Base-by-base conservation (phyloP, 2,329 filamentous ascomycete species). In the Cercospora canescens region DNA sequence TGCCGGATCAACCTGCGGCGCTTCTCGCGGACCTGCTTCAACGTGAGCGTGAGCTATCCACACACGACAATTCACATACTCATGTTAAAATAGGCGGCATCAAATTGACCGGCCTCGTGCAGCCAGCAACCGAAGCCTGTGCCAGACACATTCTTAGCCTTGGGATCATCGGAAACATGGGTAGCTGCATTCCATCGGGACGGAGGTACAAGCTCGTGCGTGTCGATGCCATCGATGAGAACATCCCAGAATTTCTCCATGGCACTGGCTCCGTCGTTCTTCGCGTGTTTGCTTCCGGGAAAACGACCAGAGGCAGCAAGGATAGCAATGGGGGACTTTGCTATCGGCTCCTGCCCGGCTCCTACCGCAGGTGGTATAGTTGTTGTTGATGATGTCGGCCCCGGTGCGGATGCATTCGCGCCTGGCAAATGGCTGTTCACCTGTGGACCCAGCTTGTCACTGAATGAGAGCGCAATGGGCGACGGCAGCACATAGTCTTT, bases 31-130 rank as follows among this genome's bases (percentile, higher is more conserved):
- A 39, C 45, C 34, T 45, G 26, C 7, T 26, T 3, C 14, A 39
- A 18, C 4, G 37, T 30, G 9, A 41, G 57, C 57, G 37, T 12
- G 21, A 18, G 35, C 24, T 11, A n/a, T 3, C 30, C 24, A 5
- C 21, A 9, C 6, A 74, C 75, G 30, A 3, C 6, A 9, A 24
- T 4, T 16, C 16, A 34, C 52, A n/a, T 56, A 56, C 52, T 56
- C 71, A 81, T 80, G 57, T 79, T 77, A 70, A 81, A 81, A 62
- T 81, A 79, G 0, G 69, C 69, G 3, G 75, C 65, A 67, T 82
- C 80, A 64, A 82, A 82, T 1, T 73, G 45, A 0, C 75, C 79
- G 0, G 80, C 76, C 3, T 75, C 56, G 18, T 79, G 72, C 11
- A 81, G 71, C 59, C 76, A 82, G 59, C 75, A 78, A 2, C 80